Conservation (phyloP, 2,329 filamentous ascomycete species). For the Cordyceps tenuipes region DNA sequence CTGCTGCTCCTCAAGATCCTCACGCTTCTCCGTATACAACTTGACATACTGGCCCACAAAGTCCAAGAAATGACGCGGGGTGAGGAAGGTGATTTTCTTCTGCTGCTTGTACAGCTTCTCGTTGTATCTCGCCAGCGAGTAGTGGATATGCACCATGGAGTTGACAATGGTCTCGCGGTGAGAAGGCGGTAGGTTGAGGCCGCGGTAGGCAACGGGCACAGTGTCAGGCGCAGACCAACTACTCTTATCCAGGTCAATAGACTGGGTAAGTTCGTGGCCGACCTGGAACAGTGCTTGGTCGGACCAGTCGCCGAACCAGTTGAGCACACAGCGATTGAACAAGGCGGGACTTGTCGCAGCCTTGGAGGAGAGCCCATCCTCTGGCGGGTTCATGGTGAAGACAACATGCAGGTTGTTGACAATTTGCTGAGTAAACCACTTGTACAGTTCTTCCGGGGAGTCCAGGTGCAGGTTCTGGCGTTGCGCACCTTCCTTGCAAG, state of each 20-base stretch:
- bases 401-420: conserved; percentile 98
- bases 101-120: conserved; percentile 82
- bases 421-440: conserved; percentile 99
- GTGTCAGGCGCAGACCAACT: conserved; percentile 82
- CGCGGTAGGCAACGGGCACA: conserved; percentile 86
- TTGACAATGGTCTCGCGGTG: conserved; percentile 93
- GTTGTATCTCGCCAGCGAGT: conserved; percentile 89
- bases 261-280: conserved; percentile 87
- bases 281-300: conserved; percentile 98
- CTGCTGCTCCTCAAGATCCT: conserved; percentile 97
- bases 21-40: conserved; percentile 95
- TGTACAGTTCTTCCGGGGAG: conserved; percentile 98
- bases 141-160: conserved; percentile 97
- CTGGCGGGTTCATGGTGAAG: conserved; percentile 99
- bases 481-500: conserved; percentile 96
- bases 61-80: conserved; percentile 92
- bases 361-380: conserved; percentile 89
- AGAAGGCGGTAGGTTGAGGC: conserved; percentile 72
- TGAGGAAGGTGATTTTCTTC: conserved; percentile 85
- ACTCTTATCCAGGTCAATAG: conserved; percentile 86
- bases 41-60: conserved; percentile 97
- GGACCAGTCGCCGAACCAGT: conserved; percentile 99
- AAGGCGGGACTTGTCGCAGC: conserved; percentile 94
- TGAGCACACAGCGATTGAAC: conserved; percentile 99
- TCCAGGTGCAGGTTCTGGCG: conserved; percentile 90